These are phyloP conservation scores for Heritiera littoralis DNA, from an alignment of 345 rosid species.

Conservation along the genomic window DNA sequence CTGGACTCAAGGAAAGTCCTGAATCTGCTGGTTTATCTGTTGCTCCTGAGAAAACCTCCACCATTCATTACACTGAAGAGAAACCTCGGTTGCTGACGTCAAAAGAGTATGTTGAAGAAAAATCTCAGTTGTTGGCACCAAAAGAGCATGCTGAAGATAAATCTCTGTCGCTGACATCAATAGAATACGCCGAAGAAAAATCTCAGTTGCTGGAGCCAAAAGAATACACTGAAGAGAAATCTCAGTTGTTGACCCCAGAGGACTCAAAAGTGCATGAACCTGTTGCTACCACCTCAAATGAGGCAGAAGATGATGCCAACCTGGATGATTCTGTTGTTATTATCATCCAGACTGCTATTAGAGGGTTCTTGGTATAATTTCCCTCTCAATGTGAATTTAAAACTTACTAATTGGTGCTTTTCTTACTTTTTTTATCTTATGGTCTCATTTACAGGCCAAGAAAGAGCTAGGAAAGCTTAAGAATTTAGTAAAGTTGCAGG, in stretches of 20 bases:
- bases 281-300: constrained; percentile 26
- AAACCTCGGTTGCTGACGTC: constrained; percentile 35
- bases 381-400: background rate
- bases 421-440: constrained; percentile 5
- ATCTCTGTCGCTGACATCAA: constrained; percentile 13
- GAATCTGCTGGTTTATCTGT: constrained; percentile 36
- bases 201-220: constrained; percentile 16
- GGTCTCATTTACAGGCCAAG: constrained; percentile 50
- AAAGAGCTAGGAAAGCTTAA: constrained; percentile 64
- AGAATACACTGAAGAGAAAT: background rate
- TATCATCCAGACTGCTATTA: constrained; percentile 60
- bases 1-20: constrained; percentile 43
- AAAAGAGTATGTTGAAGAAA: background rate
- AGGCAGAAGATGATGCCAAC: constrained; percentile 27
- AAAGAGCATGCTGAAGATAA: background rate
- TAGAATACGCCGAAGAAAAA: background rate
- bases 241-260: constrained; percentile 19
- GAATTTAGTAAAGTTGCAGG: constrained; percentile 83
- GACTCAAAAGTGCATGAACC: constrained; percentile 38
- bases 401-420: background rate
- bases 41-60: constrained; percentile 39
- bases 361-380: constrained; percentile 53
- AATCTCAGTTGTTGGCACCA: constrained; percentile 19
- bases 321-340: constrained; percentile 47
- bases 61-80: constrained; percentile 40